phyloP scores from a whole-genome alignment of 1,139 yeast species.

The Pichia sp. region DNA sequence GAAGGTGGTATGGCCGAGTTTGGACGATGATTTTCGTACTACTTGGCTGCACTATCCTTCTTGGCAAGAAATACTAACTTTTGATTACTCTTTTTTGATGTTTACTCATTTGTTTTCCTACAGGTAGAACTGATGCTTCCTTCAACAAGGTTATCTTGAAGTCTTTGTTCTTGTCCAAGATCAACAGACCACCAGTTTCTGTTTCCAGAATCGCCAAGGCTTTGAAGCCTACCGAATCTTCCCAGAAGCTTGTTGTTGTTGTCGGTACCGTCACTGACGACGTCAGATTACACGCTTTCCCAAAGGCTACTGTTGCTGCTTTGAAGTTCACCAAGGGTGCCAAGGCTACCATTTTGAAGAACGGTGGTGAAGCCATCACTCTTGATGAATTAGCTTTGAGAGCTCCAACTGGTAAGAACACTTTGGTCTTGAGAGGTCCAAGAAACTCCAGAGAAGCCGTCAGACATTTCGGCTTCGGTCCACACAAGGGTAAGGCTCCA shows the following conservation, averaged over 20 bases:
- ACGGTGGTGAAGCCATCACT: constrained; percentile 99
- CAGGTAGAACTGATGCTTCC: constrained; percentile 95
- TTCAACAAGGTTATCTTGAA: constrained; percentile 97
- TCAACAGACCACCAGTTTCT: constrained; percentile 99
- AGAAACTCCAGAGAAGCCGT: constrained; percentile 99
- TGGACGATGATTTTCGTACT: neutral
- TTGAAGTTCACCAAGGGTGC: constrained; percentile 99
- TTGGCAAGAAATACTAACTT: constrained; percentile 24
- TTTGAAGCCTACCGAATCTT: constrained; percentile 69
- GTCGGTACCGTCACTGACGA: constrained; percentile 99
- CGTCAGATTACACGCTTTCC: constrained; percentile 88
- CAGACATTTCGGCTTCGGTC: constrained; percentile 99
- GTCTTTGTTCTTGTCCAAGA: constrained; percentile 94
- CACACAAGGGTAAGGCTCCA: constrained; percentile 99
- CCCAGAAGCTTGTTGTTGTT: constrained; percentile 91
- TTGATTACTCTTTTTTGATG: constrained; percentile 15
- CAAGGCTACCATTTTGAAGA: constrained; percentile 93
- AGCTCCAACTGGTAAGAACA: constrained; percentile 99
- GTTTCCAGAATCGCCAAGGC: constrained; percentile 87
- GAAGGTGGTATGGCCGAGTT: constrained; percentile 3
- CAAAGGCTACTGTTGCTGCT: constrained; percentile 98
- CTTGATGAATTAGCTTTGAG: constrained; percentile 98
- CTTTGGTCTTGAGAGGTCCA: constrained; percentile 97
- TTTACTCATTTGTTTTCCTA: constrained; percentile 29
- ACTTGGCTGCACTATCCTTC: neutral